A percentile compares a stretch with the other conserved stretches of the same genome.
These are phyloP conservation scores for Cicer bijugum DNA, from an alignment of 306 rosid genomes.

Conservation along the genomic window DNA sequence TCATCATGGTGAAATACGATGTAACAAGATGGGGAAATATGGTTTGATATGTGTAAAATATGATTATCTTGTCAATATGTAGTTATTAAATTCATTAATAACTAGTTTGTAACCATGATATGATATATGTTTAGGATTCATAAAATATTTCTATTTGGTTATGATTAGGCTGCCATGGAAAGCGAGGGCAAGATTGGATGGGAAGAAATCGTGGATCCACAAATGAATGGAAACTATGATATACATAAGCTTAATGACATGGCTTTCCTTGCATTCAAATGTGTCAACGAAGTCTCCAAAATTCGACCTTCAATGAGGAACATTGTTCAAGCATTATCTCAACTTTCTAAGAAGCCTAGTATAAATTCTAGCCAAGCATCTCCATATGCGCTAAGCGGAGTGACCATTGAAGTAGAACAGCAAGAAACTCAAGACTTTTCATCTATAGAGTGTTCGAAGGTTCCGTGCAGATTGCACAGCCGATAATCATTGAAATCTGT, in stretches of 20 bases:
- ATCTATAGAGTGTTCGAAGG: constrained; percentile 31
- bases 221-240: constrained; percentile 52
- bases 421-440: constrained; percentile 24
- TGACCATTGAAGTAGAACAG: constrained; percentile 37
- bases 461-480: constrained; percentile 43
- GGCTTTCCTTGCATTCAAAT: constrained; percentile 56
- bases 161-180: constrained; percentile 55
- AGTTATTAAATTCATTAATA: not conserved
- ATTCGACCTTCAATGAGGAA: constrained; percentile 46
- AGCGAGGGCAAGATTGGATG: constrained; percentile 51
- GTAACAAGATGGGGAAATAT: not conserved
- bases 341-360: constrained; percentile 37
- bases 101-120: not conserved
- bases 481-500: constrained; percentile 29
- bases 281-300: constrained; percentile 47
- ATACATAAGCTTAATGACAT: constrained; percentile 43
- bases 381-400: constrained; percentile 26
- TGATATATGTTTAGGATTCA: constrained; percentile 20
- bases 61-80: not conserved
- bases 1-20: not conserved
- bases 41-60: not conserved
- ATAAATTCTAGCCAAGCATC: constrained; percentile 18
- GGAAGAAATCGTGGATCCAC: constrained; percentile 58
- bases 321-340: constrained; percentile 45
- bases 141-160: constrained; percentile 16